A percentile compares a stretch with the other conserved stretches of the same genome.
These are phyloP conservation scores for Amborella trichopoda DNA, from an alignment of 164 flowering plant species.

Conservation along the genomic window DNA sequence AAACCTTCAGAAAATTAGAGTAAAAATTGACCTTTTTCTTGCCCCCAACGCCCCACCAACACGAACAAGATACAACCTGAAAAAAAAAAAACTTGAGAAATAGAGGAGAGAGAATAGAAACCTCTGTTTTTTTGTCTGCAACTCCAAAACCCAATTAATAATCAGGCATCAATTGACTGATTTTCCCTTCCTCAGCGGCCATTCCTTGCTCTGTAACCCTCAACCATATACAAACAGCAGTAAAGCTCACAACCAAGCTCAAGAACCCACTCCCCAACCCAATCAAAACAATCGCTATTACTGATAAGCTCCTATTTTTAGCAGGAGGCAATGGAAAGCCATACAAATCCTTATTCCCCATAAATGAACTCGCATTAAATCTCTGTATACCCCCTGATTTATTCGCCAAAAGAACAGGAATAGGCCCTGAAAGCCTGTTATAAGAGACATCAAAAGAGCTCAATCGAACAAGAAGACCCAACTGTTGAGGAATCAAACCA, in stretches of 20 bases:
- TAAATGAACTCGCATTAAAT: slow-evolving; percentile 64
- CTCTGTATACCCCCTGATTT: slow-evolving; percentile 46
- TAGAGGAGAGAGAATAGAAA: no score
- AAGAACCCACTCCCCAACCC: slow-evolving; percentile 87
- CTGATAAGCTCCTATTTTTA: slow-evolving; percentile 42
- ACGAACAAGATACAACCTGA: no score
- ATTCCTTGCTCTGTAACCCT: slow-evolving; percentile 60
- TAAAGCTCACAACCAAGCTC: slow-evolving; percentile 77
- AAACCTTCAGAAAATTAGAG: no score
- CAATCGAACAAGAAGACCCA: slow-evolving; percentile 58
- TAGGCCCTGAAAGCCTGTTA: slow-evolving; percentile 56
- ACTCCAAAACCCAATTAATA: no score
- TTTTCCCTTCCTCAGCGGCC: slow-evolving; percentile 58
- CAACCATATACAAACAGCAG: slow-evolving; percentile 87
- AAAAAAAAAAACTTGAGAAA: no score
- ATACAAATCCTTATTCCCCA: slow-evolving; percentile 68
- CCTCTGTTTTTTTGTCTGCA: no score
- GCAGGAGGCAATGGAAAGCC: slow-evolving; percentile 73
- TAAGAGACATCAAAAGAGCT: slow-evolving; percentile 68
- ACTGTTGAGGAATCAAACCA: slow-evolving; percentile 64
- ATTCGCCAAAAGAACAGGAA: slow-evolving; percentile 53
- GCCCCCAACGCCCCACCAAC: no score
- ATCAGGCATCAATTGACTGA: slow-evolving; percentile 78
- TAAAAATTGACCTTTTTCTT: no score
- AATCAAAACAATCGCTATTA: slow-evolving; percentile 79